Percentiles rank a stretch among this genome's conserved stretches.
Evolutionary conservation across 2,329 filamentous ascomycete species (phyloP).

Genomic region (Malbranchea zuffiana): DNA sequence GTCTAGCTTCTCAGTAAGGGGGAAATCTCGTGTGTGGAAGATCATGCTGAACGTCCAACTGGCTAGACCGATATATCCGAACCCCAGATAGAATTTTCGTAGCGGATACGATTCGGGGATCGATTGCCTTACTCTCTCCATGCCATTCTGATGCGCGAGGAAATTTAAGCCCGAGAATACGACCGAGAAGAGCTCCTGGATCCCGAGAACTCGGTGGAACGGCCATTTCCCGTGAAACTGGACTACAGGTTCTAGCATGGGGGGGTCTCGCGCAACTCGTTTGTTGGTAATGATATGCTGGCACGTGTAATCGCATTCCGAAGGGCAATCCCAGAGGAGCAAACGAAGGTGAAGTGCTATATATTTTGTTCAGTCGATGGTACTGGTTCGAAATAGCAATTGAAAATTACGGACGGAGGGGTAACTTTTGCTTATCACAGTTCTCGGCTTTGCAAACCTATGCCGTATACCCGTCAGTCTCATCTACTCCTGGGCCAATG

Average conservation of each 20-base stretch:
- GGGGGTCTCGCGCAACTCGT: conserved; percentile 54
- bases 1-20: conserved; percentile 80
- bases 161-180: conserved; percentile 90
- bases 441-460: conserved; percentile 74
- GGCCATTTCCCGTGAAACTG: conserved; percentile 99
- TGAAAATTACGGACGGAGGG: conserved; percentile 54
- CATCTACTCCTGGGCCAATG: conserved; percentile 15
- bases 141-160: conserved; percentile 68
- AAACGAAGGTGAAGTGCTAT: conserved; percentile 73
- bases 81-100: conserved; percentile 65
- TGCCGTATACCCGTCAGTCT: conserved; percentile 1
- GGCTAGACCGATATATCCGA: conserved; percentile 69
- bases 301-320: conserved; percentile 96
- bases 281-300: conserved; percentile 77
- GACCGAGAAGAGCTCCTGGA: conserved; percentile 91
- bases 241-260: conserved; percentile 56
- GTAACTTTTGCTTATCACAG: conserved; percentile 55
- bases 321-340: conserved; percentile 80
- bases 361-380: neutral
- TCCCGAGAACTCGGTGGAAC: conserved; percentile 77
- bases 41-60: conserved; percentile 83
- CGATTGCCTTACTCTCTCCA: conserved; percentile 55
- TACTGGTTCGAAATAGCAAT: neutral
- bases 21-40: conserved; percentile 85
- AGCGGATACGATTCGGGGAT: conserved; percentile 66